Evolutionary conservation across 257 asterid species (phyloP).

Genomic region (Solanum etuberosum): DNA sequence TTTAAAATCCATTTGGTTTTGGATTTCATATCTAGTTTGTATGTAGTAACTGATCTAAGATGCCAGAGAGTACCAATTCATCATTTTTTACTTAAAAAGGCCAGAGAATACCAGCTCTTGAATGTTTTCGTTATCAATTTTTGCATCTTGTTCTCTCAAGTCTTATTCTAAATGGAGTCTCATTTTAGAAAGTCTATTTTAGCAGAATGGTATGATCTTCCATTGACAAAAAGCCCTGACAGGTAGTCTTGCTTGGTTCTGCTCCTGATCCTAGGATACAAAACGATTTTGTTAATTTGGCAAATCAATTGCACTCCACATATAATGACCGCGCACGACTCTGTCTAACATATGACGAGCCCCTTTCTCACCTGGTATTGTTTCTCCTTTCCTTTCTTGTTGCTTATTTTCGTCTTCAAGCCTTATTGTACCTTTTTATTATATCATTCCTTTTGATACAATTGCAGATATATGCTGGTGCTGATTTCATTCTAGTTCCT

Average conservation of each 20-base stretch:
- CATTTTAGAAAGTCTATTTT: neutral
- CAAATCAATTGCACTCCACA: constrained; percentile 73
- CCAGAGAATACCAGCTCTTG: neutral
- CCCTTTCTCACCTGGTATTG: constrained; percentile 95
- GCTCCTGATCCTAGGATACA: constrained; percentile 97
- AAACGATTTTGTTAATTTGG: constrained; percentile 77
- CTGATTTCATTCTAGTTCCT: constrained; percentile 93
- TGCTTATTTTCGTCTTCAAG: neutral
- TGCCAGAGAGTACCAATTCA: neutral
- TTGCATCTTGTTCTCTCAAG: neutral
- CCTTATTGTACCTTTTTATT: constrained; percentile 2
- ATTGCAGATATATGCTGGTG: constrained; percentile 89
- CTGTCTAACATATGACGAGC: constrained; percentile 88
- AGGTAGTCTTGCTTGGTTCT: constrained; percentile 94
- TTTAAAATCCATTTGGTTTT: neutral
- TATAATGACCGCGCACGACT: constrained; percentile 73
- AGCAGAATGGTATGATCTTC: neutral
- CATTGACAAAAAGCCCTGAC: constrained; percentile 21
- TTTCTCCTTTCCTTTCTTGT: neutral
- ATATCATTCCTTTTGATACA: neutral
- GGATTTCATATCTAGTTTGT: neutral
- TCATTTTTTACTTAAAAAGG: neutral
- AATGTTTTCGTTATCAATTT: neutral
- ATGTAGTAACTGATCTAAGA: neutral
- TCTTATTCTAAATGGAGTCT: neutral